phyloP scores from a whole-genome alignment of 768 basidiomycete genomes.

The Pleurotus salmoneostramineus region DNA sequence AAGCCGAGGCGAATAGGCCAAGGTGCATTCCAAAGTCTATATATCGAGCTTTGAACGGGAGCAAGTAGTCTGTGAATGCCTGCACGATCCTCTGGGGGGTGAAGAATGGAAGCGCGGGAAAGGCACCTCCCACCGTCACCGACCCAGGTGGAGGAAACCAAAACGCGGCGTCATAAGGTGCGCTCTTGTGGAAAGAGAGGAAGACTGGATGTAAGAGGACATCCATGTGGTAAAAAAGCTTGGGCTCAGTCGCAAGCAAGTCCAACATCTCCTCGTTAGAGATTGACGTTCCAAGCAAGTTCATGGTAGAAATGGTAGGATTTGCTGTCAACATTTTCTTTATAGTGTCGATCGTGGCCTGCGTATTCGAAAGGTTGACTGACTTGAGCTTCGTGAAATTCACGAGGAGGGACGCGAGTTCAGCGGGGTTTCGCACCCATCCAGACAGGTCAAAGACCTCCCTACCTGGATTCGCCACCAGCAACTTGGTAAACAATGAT shows the following conservation, averaged over 20 bases:
- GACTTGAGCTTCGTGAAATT: slow-evolving; percentile 8
- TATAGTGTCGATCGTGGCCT: slow-evolving; percentile 19
- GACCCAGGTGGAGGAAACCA: not conserved
- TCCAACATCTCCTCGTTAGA: slow-evolving; percentile 13
- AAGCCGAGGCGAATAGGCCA: not conserved
- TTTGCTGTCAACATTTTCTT: slow-evolving; percentile 14
- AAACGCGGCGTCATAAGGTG: not conserved
- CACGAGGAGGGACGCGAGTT: slow-evolving; percentile 16
- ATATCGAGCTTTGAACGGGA: not conserved
- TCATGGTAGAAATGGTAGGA: slow-evolving; percentile 19
- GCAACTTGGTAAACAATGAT: slow-evolving; percentile 16
- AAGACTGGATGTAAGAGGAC: slow-evolving; percentile 24
- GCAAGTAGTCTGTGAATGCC: not conserved
- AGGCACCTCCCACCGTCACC: not conserved
- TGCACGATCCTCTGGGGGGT: not conserved
- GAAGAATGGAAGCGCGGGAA: slow-evolving; percentile 1
- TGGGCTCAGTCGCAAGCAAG: slow-evolving; percentile 19
- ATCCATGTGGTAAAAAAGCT: slow-evolving; percentile 23
- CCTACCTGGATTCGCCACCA: slow-evolving; percentile 10
- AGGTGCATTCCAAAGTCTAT: not conserved
- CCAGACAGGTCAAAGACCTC: slow-evolving; percentile 21
- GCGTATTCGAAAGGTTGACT: slow-evolving; percentile 24
- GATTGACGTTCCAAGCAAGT: slow-evolving; percentile 21
- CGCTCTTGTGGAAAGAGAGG: slow-evolving; percentile 7
- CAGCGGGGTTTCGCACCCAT: slow-evolving; percentile 16